phyloP scores from a whole-genome alignment of 2,329 filamentous ascomycete species.

The Alternaria incomplexa region DNA sequence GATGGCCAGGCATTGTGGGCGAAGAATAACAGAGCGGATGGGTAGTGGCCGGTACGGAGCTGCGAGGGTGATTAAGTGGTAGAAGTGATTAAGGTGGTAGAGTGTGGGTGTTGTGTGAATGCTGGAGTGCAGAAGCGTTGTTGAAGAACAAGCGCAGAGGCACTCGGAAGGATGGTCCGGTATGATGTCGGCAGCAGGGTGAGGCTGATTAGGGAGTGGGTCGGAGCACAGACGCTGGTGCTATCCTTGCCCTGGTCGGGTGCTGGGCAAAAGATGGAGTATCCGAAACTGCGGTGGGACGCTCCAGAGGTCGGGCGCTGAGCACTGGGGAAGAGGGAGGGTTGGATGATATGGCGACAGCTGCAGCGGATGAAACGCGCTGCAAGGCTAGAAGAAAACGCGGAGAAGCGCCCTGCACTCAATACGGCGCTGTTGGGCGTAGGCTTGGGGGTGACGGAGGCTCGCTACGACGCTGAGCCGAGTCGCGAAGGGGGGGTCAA shows the following conservation, averaged over 20 bases:
- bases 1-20: slow-evolving; percentile 47
- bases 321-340: slow-evolving; percentile 13
- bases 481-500: slow-evolving; percentile 9
- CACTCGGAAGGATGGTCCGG: slow-evolving; percentile 17
- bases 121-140: slow-evolving; percentile 1
- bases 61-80: background rate
- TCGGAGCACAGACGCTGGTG: slow-evolving; percentile 19
- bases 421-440: slow-evolving; percentile 11
- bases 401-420: slow-evolving; percentile 23
- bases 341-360: background rate
- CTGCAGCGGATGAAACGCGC: slow-evolving; percentile 20
- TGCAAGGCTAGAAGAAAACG: slow-evolving; percentile 33
- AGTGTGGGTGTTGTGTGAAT: slow-evolving; percentile 3
- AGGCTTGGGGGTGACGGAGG: slow-evolving; percentile 2
- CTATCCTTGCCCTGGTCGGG: slow-evolving; percentile 10
- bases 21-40: background rate
- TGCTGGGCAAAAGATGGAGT: slow-evolving; percentile 10
- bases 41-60: background rate
- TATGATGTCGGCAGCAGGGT: slow-evolving; percentile 26
- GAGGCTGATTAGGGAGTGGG: slow-evolving; percentile 25
- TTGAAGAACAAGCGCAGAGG: slow-evolving; percentile 11
- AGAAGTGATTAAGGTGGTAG: background rate
- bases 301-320: slow-evolving; percentile 8
- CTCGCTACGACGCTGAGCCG: slow-evolving; percentile 17
- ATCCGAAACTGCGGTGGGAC: slow-evolving; percentile 18